Percentiles rank a stretch among this genome's conserved stretches.
phyloP scores from a whole-genome alignment of 2,329 filamentous ascomycete genomes.

The Phoma sp. region DNA sequence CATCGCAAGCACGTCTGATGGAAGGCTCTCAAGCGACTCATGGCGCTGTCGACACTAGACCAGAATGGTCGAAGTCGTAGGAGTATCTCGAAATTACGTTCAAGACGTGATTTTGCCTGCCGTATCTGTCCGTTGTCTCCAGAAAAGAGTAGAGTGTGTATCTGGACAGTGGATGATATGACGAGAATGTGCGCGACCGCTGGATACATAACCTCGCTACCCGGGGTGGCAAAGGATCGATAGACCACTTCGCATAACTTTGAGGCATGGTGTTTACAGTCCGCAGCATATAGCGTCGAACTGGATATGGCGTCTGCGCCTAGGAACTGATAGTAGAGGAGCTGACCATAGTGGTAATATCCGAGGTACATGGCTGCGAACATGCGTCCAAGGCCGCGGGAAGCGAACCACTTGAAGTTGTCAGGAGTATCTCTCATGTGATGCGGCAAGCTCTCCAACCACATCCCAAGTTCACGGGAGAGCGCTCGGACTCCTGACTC shows the following conservation, averaged over 20 bases:
- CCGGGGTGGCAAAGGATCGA: slow-evolving; percentile 26
- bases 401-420: slow-evolving; percentile 31
- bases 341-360: slow-evolving; percentile 33
- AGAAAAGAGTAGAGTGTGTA: slow-evolving; percentile 33
- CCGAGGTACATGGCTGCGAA: slow-evolving; percentile 33
- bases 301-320: slow-evolving; percentile 22
- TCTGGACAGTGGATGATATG: slow-evolving; percentile 33
- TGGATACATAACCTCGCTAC: slow-evolving; percentile 31
- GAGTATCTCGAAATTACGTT: slow-evolving; percentile 34
- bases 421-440: slow-evolving; percentile 33
- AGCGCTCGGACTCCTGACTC: slow-evolving; percentile 26
- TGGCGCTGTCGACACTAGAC: slow-evolving; percentile 33
- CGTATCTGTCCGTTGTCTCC: slow-evolving; percentile 28
- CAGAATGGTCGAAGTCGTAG: slow-evolving; percentile 30
- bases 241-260: slow-evolving; percentile 33
- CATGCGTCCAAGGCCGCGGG: slow-evolving; percentile 30
- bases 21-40: slow-evolving; percentile 34
- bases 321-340: slow-evolving; percentile 33
- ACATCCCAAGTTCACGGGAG: slow-evolving; percentile 26
- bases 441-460: slow-evolving; percentile 29
- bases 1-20: slow-evolving; percentile 34
- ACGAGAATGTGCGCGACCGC: slow-evolving; percentile 33
- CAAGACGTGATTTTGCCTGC: slow-evolving; percentile 28
- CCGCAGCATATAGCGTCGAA: slow-evolving; percentile 26
- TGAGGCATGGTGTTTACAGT: slow-evolving; percentile 32